Evolutionary conservation across 441 rosid genomes (phyloP), one percentile per base, ranked within the genome.

Genomic region (Hura crepitans): DNA sequence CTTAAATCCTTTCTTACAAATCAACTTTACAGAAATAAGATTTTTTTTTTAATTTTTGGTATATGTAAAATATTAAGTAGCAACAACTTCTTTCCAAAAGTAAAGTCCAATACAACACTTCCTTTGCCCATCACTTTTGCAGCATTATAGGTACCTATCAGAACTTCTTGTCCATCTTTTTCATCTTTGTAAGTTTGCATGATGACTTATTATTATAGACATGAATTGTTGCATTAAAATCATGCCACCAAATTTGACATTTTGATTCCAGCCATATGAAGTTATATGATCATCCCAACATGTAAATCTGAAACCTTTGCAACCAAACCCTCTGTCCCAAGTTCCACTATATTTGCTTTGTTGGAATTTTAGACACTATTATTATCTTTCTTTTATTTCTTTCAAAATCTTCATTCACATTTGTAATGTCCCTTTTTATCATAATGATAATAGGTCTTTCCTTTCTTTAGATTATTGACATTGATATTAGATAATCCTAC

Each of bases 61-160:
- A 54, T 39, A 55, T 46, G 43, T 17, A 62, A 8, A 2, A 55
- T 15, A 64, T 69, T 65, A 18, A 11, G n/a, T 3, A 66, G 13
- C n/a, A n/a, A n/a, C n/a, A 54, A 51, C 3, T 54, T 72, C 73
- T 67, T 51, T 66, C 53, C 37, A 10, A 10, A 4, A 39, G 43
- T 39, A 39, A 39, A 39, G 8, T 39, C 8, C 43, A 39, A 8
- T 6, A 0, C 54, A 10, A 33, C 14, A 15, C 1, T 25, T 14
- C 15, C 31, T n/a, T n/a, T n/a, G 8, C 3, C 1, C 27, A 15
- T 23, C 15, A 11, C 20, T 1, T 50, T 18, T 46, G 13, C n/a
- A 46, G 10, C n/a, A 46, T 46, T 46, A 10, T 39, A 39, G 8
- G 5, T 39, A 4, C 43, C 43, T 8, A 39, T 39, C 3, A 39